phyloP scores from a whole-genome alignment of 202 grass and related monocot genomes.

The Zizania palustris region DNA sequence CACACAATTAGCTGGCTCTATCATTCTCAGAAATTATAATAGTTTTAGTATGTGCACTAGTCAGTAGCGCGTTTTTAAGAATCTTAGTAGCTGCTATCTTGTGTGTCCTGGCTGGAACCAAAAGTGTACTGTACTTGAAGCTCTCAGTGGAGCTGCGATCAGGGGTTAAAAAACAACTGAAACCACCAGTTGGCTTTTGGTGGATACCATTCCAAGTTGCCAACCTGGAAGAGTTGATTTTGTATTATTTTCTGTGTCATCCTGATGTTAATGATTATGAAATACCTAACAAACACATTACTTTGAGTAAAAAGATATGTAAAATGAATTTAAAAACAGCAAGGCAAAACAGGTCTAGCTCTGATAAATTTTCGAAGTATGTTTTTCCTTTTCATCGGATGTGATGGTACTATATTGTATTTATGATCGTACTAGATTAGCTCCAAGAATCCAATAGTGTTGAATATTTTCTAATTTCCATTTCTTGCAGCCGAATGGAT shows the following conservation, averaged over 20 bases:
- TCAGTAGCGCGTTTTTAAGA: not conserved
- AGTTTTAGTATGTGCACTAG: not conserved
- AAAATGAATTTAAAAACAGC: not conserved
- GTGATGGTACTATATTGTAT: conserved; percentile 20
- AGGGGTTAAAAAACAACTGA: not conserved
- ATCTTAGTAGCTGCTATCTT: conserved; percentile 22
- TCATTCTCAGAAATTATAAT: not conserved
- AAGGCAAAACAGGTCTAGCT: not conserved
- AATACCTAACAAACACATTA: not conserved
- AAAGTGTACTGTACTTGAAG: not conserved
- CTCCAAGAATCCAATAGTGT: conserved; percentile 3
- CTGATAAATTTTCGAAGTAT: not conserved
- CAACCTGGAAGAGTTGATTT: too few relatives aligned
- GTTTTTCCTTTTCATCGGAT: not conserved
- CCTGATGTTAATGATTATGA: not conserved
- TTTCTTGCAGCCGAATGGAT: conserved; percentile 82
- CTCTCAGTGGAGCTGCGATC: not conserved
- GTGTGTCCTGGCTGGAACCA: not conserved
- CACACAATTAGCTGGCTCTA: not conserved
- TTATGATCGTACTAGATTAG: conserved; percentile 7
- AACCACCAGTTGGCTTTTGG: too few relatives aligned
- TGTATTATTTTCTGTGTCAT: not conserved
- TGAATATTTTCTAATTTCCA: conserved; percentile 30
- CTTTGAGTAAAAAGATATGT: not conserved
- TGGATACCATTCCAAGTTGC: not conserved